Evolutionary conservation across 495 filamentous ascomycete species (phyloP).

Genomic region (Neurospora sp.): DNA sequence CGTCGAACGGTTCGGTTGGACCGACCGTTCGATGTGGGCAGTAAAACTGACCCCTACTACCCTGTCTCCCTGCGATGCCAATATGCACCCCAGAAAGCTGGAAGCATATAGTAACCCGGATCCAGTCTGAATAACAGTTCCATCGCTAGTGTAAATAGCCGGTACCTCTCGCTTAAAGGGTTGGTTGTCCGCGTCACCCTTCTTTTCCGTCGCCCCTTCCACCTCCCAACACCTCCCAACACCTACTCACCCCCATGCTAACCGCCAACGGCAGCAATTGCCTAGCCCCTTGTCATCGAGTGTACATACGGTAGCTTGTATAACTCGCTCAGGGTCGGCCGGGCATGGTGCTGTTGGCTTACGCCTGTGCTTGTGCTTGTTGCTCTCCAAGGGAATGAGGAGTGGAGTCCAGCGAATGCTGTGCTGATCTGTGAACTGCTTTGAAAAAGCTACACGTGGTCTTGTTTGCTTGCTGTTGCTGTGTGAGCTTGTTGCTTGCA

Average conservation of each 20-base stretch:
- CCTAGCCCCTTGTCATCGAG: neutral
- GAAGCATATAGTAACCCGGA: neutral
- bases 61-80: neutral
- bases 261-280: neutral
- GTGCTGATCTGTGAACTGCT: neutral
- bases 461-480: neutral
- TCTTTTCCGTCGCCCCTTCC: neutral
- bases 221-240: neutral
- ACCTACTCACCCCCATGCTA: neutral
- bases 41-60: neutral
- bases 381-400: neutral
- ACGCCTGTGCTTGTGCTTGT: neutral
- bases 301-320: neutral
- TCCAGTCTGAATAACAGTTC: neutral
- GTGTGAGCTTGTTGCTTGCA: neutral
- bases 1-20: neutral
- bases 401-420: neutral
- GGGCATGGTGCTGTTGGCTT: neutral
- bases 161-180: neutral
- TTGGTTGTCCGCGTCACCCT: neutral
- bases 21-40: neutral
- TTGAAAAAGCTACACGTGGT: neutral
- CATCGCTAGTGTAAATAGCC: neutral
- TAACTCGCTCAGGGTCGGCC: neutral
- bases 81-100: neutral